Conservation (phyloP, 1,284 basidiomycete species). For the Boletellus sp. region DNA sequence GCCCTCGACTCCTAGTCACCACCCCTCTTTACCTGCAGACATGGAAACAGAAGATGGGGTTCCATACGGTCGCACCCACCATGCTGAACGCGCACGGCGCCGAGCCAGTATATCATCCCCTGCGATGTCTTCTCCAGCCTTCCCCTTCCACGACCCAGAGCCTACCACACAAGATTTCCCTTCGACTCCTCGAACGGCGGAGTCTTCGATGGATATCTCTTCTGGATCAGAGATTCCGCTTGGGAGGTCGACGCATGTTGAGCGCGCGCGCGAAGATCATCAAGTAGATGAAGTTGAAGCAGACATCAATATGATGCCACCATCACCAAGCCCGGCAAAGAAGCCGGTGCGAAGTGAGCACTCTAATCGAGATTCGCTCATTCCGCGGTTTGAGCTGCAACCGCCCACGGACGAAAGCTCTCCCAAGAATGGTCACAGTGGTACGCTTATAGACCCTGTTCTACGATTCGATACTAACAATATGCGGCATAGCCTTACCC, state of each 20-base stretch:
- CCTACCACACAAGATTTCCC: conserved; percentile 11
- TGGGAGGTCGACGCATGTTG: conserved; percentile 47
- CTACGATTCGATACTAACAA: neutral
- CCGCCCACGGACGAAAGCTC: conserved; percentile 19
- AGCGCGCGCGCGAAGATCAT: conserved; percentile 40
- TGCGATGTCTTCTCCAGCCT: conserved; percentile 19
- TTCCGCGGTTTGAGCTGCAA: conserved; percentile 42
- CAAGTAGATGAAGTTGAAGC: conserved; percentile 38
- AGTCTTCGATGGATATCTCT: conserved; percentile 20
- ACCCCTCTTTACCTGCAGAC: conserved; percentile 42
- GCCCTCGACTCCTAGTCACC: conserved; percentile 28
- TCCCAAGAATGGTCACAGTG: conserved; percentile 12
- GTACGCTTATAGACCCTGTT: conserved; percentile 14
- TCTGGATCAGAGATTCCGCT: conserved; percentile 39
- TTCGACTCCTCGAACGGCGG: conserved; percentile 19
- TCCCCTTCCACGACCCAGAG: conserved; percentile 16
- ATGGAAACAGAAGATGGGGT: conserved; percentile 62
- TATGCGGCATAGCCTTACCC: conserved; percentile 10
- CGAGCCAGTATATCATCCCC: conserved; percentile 28
- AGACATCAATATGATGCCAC: conserved; percentile 52
- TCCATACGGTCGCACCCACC: conserved; percentile 69
- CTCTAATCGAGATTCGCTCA: conserved; percentile 29
- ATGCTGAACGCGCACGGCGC: conserved; percentile 45
- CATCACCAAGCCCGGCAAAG: conserved; percentile 59
- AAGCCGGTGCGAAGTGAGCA: conserved; percentile 12